Conservation (phyloP, 768 basidiomycete genomes). For the Dictyophora rubrovolvata region DNA sequence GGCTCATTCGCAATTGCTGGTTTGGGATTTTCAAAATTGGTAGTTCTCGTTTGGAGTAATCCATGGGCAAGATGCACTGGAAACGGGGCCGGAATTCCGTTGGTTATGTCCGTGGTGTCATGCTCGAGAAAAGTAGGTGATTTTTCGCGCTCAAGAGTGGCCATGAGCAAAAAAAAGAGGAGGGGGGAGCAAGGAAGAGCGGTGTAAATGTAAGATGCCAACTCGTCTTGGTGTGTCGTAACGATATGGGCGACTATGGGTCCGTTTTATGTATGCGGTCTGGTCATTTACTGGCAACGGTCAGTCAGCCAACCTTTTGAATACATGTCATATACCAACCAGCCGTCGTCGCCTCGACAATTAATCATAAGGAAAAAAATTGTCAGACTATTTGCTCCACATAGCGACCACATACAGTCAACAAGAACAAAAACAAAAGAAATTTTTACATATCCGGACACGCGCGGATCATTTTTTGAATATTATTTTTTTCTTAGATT, state of each 20-base stretch:
- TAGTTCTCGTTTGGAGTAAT: background rate
- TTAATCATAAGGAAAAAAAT: too few species aligned
- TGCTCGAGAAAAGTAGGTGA: background rate
- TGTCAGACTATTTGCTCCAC: too few species aligned
- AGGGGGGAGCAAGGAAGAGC: background rate
- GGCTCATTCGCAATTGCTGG: background rate
- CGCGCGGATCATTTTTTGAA: too few species aligned
- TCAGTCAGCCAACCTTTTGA: too few species aligned
- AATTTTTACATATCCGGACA: too few species aligned
- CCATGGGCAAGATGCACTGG: background rate
- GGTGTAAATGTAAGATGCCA: background rate
- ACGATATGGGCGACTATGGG: background rate
- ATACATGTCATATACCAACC: too few species aligned
- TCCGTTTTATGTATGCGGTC: background rate
- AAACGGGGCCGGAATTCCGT: background rate
- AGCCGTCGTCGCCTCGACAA: too few species aligned
- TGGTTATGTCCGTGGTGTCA: background rate
- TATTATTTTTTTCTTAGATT: too few species aligned
- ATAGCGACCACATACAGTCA: too few species aligned
- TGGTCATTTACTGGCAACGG: too few species aligned
- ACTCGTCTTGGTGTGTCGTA: background rate
- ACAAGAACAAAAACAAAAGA: too few species aligned
- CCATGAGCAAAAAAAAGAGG: background rate
- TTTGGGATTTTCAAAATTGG: background rate
- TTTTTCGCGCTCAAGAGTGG: background rate